Base-by-base conservation (phyloP, 2,329 filamentous ascomycete genomes). In the Diaporthe capsici region DNA sequence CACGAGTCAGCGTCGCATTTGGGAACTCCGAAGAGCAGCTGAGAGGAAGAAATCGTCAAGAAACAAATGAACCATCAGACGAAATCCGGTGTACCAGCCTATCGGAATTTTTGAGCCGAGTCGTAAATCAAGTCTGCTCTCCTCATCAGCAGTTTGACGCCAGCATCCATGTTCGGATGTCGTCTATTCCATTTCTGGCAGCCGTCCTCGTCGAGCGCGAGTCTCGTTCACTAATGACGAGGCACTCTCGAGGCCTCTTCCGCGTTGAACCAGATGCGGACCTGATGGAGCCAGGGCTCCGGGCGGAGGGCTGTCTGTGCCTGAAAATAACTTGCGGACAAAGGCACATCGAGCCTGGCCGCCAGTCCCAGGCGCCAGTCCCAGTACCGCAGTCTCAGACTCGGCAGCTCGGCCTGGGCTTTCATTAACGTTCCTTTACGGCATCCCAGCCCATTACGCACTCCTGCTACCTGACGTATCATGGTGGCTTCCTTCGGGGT, bases 1-100 rank as follows among this genome's bases (percentile, higher is more conserved):
- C 67, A 74, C 75, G 71, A 76, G 72, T 76, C 75, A 76, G 72
- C 65, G 55, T 74, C 53, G 55, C 71, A 74, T 63, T 70, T 71
- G 63, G 47, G n/a, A 63, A 63, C 55, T 71, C 72, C 65, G 44
- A 58, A 53, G 44, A 37, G 72, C 72, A 71, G 63, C 72, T 74
- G 57, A 70, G 72, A 44, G 37, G 37, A 51, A 63, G 55, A 74
- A 71, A 73, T 49, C 73, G 55, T 76, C 58, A 55, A 58, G 53
- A 63, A 65, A 65, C 60, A 65, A 65, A 55, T 60, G 31, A 68
- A 58, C 47, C 72, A 74, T 75, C 49, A 65, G 68, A 72, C 68
- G 73, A 72, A 75, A 49, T 65, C 53, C 72, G 55, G 34, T 49
- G 55, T 34, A 49, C 53, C 70, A 73, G 20, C 70, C 60, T 73